phyloP scores from a whole-genome alignment of 2,329 filamentous ascomycete genomes.

The Ophiocordyceps camponoti-saundersi region DNA sequence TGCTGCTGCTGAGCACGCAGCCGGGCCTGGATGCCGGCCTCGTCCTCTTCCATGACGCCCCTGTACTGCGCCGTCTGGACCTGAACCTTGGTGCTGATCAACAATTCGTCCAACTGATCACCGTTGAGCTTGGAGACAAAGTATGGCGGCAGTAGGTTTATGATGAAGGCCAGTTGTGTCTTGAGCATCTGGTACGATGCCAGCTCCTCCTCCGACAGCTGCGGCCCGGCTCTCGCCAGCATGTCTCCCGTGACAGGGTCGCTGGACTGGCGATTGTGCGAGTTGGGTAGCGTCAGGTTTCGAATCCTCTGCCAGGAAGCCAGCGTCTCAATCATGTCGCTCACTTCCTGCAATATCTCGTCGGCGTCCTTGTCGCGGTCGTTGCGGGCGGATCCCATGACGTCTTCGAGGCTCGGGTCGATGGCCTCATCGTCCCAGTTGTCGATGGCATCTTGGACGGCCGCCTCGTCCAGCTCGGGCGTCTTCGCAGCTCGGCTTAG shows the following conservation, averaged over 20 bases:
- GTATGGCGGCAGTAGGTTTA: constrained; percentile 64
- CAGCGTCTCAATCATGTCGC: constrained; percentile 59
- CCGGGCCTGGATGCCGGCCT: constrained; percentile 38
- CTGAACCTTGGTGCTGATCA: constrained; percentile 64
- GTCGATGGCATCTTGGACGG: constrained; percentile 36
- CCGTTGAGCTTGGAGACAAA: constrained; percentile 75
- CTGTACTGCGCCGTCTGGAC: constrained; percentile 57
- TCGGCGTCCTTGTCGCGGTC: constrained; percentile 51
- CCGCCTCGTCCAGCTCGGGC: constrained; percentile 30
- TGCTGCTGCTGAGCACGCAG: constrained; percentile 21
- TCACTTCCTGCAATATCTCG: constrained; percentile 57
- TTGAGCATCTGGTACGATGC: constrained; percentile 57
- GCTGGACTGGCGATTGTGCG: constrained; percentile 40
- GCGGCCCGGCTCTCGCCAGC: constrained; percentile 47
- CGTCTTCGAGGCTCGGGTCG: constrained; percentile 39
- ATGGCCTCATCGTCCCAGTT: constrained; percentile 40
- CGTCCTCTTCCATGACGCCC: constrained; percentile 74
- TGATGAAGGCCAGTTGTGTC: constrained; percentile 55
- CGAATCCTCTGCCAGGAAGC: constrained; percentile 67
- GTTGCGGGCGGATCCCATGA: constrained; percentile 31
- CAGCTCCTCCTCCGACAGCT: constrained; percentile 46
- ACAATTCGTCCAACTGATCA: constrained; percentile 66
- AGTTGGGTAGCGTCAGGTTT: constrained; percentile 50
- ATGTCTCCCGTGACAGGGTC: constrained; percentile 52
- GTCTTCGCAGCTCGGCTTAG: constrained; percentile 13